Base-by-base conservation (phyloP, 345 rosid species). In the Nasturtium officinale region DNA sequence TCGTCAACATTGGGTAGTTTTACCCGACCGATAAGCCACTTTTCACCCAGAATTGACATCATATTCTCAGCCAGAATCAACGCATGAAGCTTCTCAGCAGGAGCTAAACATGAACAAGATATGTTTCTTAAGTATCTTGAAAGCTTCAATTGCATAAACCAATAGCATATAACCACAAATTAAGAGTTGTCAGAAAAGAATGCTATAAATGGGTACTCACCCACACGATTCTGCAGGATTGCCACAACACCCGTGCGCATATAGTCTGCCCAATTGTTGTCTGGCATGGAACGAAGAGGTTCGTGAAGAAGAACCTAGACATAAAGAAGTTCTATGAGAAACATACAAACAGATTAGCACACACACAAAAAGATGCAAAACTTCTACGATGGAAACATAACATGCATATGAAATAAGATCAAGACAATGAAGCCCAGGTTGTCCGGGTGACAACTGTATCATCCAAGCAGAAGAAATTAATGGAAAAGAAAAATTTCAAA, bases 181-280 rank as follows among this genome's bases (percentile, higher is more conserved):
- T 18, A 61, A 58, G 17, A 15, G 65, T 45, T 40, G 69, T 28
- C 23, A 32, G 55, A 48, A 9, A 53, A 48, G 9, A 48, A 26
- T 57, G 32, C 28, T 29, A 74, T 26, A 35, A 55, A 55, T 45
- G 48, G 61, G 47, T 15, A 30, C 90, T 65, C 82, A 91, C 97
- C 96, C 60, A 94, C 92, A 17, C 92, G 92, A 61, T 88, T 94
- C 65, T 91, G 98, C 71, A 94, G 81, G 73, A 94, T 86, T 61
- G 88, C 87, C 17, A 85, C 85, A 76, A 91, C 76, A 65, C 98
- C 98, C 17, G 68, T 75, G 72, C 82, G 81, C 78, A 91, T 82
- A 69, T 87, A 73, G 61, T 80, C 79, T 33, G 91, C 78, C 96
- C 97, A 94, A 56, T 56, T 80, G 74, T 52, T 72, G 61, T 79